These are phyloP conservation scores for Sporothrix pallida DNA, from an alignment of 2,329 filamentous ascomycete species.

Conservation along the genomic window DNA sequence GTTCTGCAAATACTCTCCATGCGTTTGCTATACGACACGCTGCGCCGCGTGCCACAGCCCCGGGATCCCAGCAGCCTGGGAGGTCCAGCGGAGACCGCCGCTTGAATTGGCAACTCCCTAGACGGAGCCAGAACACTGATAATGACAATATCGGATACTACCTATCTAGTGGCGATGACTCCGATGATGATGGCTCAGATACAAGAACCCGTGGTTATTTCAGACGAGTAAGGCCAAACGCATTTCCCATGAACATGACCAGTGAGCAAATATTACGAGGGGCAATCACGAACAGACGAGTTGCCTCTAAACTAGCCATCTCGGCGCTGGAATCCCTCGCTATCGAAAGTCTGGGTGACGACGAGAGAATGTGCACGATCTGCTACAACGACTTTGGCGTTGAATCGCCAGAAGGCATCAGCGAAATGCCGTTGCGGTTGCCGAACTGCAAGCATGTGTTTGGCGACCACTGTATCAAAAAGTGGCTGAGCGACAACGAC, in stretches of 20 bases:
- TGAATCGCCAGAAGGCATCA: conserved; percentile 60
- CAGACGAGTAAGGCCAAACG: not conserved
- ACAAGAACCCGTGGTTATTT: too few relatives aligned
- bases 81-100: too few relatives aligned
- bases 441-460: conserved; percentile 69
- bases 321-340: conserved; percentile 55
- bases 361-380: conserved; percentile 54
- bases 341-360: conserved; percentile 52
- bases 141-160: too few relatives aligned
- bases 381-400: conserved; percentile 21
- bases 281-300: conserved; percentile 31
- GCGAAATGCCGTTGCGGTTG: conserved; percentile 62
- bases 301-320: conserved; percentile 56
- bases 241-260: not conserved
- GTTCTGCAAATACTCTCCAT: too few relatives aligned
- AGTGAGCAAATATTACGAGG: not conserved
- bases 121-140: too few relatives aligned
- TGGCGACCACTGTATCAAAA: conserved; percentile 68
- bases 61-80: too few relatives aligned
- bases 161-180: too few relatives aligned
- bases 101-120: too few relatives aligned
- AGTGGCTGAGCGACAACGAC: conserved; percentile 67
- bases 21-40: too few relatives aligned
- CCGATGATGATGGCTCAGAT: too few relatives aligned
- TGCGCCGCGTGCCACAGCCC: too few relatives aligned